Evolutionary conservation across 2,329 filamentous ascomycete genomes (phyloP).

Genomic region (Neocucurbitaria cava): DNA sequence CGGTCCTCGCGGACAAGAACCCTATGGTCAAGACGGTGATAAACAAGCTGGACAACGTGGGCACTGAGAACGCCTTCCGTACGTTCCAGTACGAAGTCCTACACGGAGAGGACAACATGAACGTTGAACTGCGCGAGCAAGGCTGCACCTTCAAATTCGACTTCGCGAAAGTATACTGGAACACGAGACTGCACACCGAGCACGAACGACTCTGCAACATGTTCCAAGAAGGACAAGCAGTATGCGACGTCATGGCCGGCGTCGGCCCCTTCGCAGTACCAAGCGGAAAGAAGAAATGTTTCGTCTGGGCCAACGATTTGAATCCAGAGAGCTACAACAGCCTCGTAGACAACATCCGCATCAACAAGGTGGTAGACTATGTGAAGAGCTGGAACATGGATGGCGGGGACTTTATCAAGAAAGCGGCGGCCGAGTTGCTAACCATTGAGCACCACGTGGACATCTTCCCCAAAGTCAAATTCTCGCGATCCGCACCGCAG

Average conservation of each 20-base stretch:
- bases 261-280: conserved; percentile 95
- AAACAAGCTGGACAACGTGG: conserved; percentile 92
- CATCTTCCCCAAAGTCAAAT: conserved; percentile 46
- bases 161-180: conserved; percentile 98
- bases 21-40: conserved; percentile 83
- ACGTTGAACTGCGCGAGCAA: conserved; percentile 82
- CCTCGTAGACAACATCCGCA: conserved; percentile 71
- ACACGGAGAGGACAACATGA: conserved; percentile 79
- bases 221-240: conserved; percentile 84
- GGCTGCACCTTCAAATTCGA: conserved; percentile 90
- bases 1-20: conserved; percentile 91
- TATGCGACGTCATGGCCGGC: conserved; percentile 96
- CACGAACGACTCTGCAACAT: conserved; percentile 79
- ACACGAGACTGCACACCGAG: conserved; percentile 87
- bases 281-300: conserved; percentile 85
- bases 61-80: conserved; percentile 81
- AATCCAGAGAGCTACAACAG: conserved; percentile 86
- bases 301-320: conserved; percentile 96
- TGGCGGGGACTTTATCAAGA: conserved; percentile 79
- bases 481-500: conserved; percentile 32
- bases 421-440: conserved; percentile 66
- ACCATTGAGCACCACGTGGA: conserved; percentile 60
- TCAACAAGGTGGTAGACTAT: conserved; percentile 79
- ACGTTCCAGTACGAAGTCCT: conserved; percentile 95
- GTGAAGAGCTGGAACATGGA: conserved; percentile 84